Conservation (phyloP, 2,329 filamentous ascomycete genomes). For the Alternaria arborescens region DNA sequence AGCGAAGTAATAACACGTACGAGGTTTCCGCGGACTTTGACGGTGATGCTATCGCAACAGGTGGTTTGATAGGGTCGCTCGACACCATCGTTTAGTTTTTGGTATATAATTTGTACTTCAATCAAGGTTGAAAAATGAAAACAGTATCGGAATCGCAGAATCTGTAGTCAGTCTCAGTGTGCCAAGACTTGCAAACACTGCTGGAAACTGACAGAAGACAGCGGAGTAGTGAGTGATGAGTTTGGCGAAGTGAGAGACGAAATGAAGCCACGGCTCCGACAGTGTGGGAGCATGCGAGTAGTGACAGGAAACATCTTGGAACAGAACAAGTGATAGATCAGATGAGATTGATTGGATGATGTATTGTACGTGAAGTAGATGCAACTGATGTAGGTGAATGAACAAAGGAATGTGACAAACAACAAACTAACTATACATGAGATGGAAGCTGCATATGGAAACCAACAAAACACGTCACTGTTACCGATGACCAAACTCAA, state of each 20-base stretch:
- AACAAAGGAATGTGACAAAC: too few relatives aligned
- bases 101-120: not conserved
- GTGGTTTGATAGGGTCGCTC: too few relatives aligned
- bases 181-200: not conserved
- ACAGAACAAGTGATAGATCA: too few relatives aligned
- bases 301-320: not conserved
- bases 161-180: not conserved
- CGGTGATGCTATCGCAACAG: not conserved
- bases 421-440: too few relatives aligned
- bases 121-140: not conserved
- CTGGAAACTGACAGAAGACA: not conserved
- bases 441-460: too few relatives aligned
- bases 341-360: too few relatives aligned
- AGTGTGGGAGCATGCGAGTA: not conserved
- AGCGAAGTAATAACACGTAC: not conserved
- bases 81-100: not conserved
- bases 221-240: not conserved
- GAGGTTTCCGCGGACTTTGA: not conserved
- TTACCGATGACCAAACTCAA: not conserved
- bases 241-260: not conserved
- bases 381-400: too few relatives aligned
- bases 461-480: not conserved
- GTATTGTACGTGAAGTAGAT: too few relatives aligned
- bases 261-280: not conserved
- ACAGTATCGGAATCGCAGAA: not conserved